phyloP scores from a whole-genome alignment of 2,329 filamentous ascomycete species.

The Fusarium aywerte region DNA sequence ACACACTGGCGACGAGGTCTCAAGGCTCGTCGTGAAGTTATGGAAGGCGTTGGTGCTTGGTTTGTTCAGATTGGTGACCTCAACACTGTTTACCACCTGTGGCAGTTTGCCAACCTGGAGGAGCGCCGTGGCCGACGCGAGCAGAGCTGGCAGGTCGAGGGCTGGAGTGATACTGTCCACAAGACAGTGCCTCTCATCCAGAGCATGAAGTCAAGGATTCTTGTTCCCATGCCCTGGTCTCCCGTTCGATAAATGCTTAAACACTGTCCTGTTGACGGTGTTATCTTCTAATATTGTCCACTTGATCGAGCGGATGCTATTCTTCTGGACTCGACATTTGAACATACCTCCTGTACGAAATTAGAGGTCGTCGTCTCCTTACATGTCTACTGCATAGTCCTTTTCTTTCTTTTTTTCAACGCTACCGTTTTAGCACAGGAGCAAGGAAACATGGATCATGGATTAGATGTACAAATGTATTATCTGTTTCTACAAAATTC shows the following conservation, averaged over 20 bases:
- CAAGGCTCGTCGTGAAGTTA: slow-evolving; percentile 90
- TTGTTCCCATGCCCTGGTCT: slow-evolving; percentile 97
- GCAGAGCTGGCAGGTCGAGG: slow-evolving; percentile 93
- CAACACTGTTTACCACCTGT: slow-evolving; percentile 97
- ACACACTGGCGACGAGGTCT: slow-evolving; percentile 96
- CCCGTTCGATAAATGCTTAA: slow-evolving; percentile 74
- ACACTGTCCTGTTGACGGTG: neutral
- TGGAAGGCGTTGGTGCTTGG: slow-evolving; percentile 98
- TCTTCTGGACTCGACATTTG: neutral
- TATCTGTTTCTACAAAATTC: slow-evolving; percentile 39
- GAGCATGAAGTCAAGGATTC: slow-evolving; percentile 91
- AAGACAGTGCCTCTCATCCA: slow-evolving; percentile 98
- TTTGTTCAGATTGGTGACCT: slow-evolving; percentile 98
- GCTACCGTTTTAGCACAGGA: slow-evolving; percentile 28
- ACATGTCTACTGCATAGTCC: slow-evolving; percentile 29
- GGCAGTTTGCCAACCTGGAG: slow-evolving; percentile 98
- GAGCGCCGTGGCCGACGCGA: slow-evolving; percentile 90
- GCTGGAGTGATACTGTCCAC: slow-evolving; percentile 97
- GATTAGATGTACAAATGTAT: slow-evolving; percentile 45
- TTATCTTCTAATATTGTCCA: neutral
- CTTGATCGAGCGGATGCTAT: neutral
- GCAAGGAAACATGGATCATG: slow-evolving; percentile 39
- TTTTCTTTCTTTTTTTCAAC: slow-evolving; percentile 26
- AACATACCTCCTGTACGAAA: slow-evolving; percentile 25
- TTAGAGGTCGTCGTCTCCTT: slow-evolving; percentile 20